Percentiles rank a stretch among this genome's conserved stretches.
phyloP scores from a whole-genome alignment of 129 eudicot species.

The Rutidosis leptorrhynchoides region DNA sequence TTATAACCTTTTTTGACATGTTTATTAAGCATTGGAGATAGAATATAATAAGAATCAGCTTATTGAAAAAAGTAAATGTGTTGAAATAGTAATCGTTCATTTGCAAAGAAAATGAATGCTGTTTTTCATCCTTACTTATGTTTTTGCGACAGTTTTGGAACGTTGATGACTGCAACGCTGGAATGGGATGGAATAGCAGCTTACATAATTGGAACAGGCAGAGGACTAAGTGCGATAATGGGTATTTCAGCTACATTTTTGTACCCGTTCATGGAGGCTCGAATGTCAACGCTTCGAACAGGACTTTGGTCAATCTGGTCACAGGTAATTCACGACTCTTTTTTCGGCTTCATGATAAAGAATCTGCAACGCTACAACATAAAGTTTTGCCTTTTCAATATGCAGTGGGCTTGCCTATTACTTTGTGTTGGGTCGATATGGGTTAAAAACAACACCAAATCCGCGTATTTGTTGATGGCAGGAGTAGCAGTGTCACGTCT shows the following conservation, averaged over 20 bases:
- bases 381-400: background rate
- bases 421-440: conserved; percentile 80
- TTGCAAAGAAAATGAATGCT: background rate
- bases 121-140: background rate
- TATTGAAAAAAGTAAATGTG: background rate
- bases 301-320: conserved; percentile 99
- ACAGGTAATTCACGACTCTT: conserved; percentile 45
- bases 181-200: conserved; percentile 95
- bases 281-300: conserved; percentile 72
- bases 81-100: background rate
- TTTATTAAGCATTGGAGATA: background rate
- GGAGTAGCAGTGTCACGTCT: conserved; percentile 87
- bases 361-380: background rate
- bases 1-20: background rate
- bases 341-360: background rate
- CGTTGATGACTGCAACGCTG: conserved; percentile 87
- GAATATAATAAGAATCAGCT: background rate
- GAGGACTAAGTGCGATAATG: conserved; percentile 80
- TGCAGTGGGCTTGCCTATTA: conserved; percentile 83
- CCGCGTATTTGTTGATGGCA: conserved; percentile 71
- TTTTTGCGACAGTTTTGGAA: conserved; percentile 70
- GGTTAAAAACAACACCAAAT: conserved; percentile 39
- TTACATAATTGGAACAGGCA: conserved; percentile 69
- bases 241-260: conserved; percentile 86
- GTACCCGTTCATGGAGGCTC: conserved; percentile 69